Base-by-base conservation (phyloP, 805 yeast species). In the Nakazawaea pomicola region DNA sequence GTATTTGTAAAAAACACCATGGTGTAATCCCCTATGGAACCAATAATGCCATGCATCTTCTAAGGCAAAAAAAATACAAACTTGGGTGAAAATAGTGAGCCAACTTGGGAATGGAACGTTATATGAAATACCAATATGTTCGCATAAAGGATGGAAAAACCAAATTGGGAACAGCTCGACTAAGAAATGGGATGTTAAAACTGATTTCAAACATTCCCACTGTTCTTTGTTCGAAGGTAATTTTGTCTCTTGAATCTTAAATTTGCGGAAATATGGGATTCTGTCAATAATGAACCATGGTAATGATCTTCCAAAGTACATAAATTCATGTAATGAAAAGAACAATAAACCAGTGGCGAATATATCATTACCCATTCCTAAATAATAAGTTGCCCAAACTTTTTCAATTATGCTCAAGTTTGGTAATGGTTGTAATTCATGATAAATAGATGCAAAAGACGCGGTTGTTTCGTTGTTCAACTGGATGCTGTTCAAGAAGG, bases 11-110 rank as follows among this genome's bases (percentile, higher is more conserved):
- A 93, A 85, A 46, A 78, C 73, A 41, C 95, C 95, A 60, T 80
- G 76, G 63, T 91, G 99, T 63, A 91, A 80, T 29, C 81, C 74
- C 56, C 98, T 80, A 65, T 91, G 99, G 60, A 84, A 82, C 84
- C 93, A 84, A 72, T 91, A 91, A 65, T 91, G 99, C 98, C 97
- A 93, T 49, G 86, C 70, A 60, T 91, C 99, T 66, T 91, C 99
- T 48, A 84, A 62, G 33, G 86, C 72, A 61, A 91, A 91, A 67
- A 91, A 87, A 12, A 87, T 53, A 15, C 76, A 71, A 44, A 90
- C 73, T 62, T 91, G 97, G 40, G 66, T 54, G 18, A 66, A 60
- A 64, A 86, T 79, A 24, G 75, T 75, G 41, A 64, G 62, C 57
- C 67, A 53, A 11, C 76, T 57, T 38, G 98, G 97, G 74, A 91